phyloP scores from a whole-genome alignment of 2,329 filamentous ascomycete species.

The Beauveria medogensis region DNA sequence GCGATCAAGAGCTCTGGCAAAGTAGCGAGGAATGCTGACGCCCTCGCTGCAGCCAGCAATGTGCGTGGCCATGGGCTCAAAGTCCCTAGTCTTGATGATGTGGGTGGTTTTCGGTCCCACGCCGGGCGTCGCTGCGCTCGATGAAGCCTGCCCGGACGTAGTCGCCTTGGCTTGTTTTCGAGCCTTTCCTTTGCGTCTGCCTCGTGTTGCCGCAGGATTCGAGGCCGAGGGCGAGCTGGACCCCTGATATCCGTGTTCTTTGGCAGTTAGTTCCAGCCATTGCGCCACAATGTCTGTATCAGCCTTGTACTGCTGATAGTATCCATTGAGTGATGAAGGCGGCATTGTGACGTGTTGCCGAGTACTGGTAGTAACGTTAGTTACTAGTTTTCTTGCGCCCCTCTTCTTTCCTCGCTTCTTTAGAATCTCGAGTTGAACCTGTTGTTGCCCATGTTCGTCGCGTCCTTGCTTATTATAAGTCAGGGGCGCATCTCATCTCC shows the following conservation, averaged over 20 bases:
- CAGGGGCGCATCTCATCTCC: too few relatives aligned
- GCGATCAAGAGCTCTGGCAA: conserved; percentile 13
- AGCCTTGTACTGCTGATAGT: conserved; percentile 16
- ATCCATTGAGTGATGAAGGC: conserved; percentile 12
- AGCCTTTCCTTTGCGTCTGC: conserved; percentile 13
- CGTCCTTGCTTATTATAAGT: too few relatives aligned
- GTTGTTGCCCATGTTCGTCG: too few relatives aligned
- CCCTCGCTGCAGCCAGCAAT: conserved; percentile 9
- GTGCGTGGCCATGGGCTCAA: conserved; percentile 15
- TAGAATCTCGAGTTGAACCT: too few relatives aligned
- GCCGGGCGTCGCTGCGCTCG: background rate
- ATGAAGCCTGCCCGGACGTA: background rate
- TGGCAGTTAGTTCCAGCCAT: conserved; percentile 15
- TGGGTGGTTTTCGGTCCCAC: background rate
- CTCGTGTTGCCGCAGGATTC: background rate
- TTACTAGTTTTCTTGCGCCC: too few relatives aligned
- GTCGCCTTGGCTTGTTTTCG: conserved; percentile 6
- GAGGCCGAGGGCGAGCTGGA: background rate
- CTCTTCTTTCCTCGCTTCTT: too few relatives aligned
- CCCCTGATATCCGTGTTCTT: conserved; percentile 11
- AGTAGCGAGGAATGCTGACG: conserved; percentile 12
- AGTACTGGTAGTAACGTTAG: too few relatives aligned
- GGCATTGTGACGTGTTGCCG: background rate
- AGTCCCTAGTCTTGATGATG: conserved; percentile 14
- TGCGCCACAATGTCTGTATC: conserved; percentile 16